Evolutionary conservation across 345 rosid species (phyloP).

Genomic region (Pugionium cornutum): DNA sequence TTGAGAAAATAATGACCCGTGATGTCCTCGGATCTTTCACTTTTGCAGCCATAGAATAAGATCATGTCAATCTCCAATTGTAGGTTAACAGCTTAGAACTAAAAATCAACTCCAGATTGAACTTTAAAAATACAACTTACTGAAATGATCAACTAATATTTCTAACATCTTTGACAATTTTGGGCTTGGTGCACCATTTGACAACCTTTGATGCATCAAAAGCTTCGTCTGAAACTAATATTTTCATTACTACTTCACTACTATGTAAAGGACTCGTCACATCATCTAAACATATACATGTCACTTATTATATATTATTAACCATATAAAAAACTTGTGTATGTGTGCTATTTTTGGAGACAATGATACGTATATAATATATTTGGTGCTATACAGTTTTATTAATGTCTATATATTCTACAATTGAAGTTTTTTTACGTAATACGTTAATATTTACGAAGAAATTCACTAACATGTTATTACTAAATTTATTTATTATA

Average conservation of each 20-base stretch:
- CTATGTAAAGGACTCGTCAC: no score
- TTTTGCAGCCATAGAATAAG: conserved; percentile 49
- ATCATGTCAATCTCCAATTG: conserved; percentile 14
- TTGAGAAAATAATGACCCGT: conserved; percentile 93
- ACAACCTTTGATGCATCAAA: conserved; percentile 78
- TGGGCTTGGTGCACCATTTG: conserved; percentile 88
- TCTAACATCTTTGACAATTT: conserved; percentile 88
- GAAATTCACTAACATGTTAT: no score
- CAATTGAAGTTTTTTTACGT: no score
- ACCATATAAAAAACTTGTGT: no score
- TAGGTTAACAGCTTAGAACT: conserved; percentile 10
- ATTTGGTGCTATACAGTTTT: no score
- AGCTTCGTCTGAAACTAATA: conserved; percentile 63
- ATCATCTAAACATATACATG: no score
- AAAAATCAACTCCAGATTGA: conserved; percentile 5
- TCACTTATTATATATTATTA: no score
- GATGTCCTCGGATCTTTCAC: conserved; percentile 67
- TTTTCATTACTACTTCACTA: conserved; percentile 80
- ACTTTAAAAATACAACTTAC: conserved; percentile 46
- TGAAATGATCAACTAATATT: conserved; percentile 76
- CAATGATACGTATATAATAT: no score
- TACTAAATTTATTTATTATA: no score
- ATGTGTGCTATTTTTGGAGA: no score
- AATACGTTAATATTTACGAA: no score
- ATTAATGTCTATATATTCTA: no score